Conservation (phyloP, 345 rosid species). For the Mercurialis annua region DNA sequence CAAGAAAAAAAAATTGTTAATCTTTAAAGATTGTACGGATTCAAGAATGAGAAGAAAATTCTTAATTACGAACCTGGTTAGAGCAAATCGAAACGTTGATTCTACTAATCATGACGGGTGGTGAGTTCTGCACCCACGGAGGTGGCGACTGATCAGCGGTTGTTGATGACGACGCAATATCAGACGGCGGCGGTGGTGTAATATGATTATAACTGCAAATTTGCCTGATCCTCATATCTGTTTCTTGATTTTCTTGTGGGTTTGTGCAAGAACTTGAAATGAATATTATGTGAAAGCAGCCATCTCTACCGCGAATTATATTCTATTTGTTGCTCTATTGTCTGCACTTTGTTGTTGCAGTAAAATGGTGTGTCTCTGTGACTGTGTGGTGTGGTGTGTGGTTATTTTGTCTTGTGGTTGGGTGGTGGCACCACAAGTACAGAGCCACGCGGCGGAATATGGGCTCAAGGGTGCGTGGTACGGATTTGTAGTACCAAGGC, state of each 20-base stretch:
- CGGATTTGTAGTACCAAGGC: background rate
- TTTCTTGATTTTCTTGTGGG: background rate
- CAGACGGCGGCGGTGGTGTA: background rate
- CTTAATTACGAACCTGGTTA: background rate
- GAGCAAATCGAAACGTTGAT: constrained; percentile 12
- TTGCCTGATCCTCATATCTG: background rate
- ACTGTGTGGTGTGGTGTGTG: too few species aligned
- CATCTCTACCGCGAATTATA: background rate
- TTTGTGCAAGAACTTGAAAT: background rate
- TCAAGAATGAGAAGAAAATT: background rate
- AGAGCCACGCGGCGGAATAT: background rate
- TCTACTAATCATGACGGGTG: background rate
- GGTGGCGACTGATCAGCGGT: background rate
- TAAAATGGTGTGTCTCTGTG: too few species aligned
- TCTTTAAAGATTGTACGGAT: background rate
- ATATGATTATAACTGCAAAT: background rate
- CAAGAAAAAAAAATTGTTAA: too few species aligned
- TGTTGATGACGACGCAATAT: background rate
- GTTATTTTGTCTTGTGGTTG: background rate
- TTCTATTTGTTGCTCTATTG: too few species aligned
- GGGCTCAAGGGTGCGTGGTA: background rate
- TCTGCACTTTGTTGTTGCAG: too few species aligned
- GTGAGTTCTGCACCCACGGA: background rate
- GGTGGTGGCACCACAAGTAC: background rate
- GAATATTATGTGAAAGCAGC: background rate